A percentile compares a stretch with the other conserved stretches of the same genome.
Evolutionary conservation across 1,284 basidiomycete genomes (phyloP).

Genomic region (Heterobasidion occidentale): DNA sequence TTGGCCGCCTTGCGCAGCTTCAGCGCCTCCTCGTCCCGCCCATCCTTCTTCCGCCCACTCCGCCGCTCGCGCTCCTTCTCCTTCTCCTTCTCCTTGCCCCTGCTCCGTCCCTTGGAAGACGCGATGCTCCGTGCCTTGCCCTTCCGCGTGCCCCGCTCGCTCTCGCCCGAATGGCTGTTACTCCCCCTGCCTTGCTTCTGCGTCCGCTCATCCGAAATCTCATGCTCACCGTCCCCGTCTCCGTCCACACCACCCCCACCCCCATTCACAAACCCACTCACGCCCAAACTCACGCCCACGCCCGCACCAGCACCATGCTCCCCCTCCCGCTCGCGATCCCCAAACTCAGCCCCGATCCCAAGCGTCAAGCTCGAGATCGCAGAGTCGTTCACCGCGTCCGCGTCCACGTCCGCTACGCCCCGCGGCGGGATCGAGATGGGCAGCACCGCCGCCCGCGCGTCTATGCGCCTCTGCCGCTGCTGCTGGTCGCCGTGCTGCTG

Average conservation of each 20-base stretch:
- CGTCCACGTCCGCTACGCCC: constrained; percentile 6
- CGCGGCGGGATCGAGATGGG: constrained; percentile 34
- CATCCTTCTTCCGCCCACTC: constrained; percentile 15
- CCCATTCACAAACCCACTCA: constrained; percentile 4
- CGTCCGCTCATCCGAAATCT: constrained; percentile 8
- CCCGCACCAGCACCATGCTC: constrained; percentile 16
- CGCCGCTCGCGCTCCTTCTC: constrained; percentile 12
- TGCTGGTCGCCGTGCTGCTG: background rate
- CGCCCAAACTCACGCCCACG: background rate
- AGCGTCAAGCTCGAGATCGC: constrained; percentile 70
- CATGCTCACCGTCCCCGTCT: constrained; percentile 24
- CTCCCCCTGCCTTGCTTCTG: constrained; percentile 14
- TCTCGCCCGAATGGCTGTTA: constrained; percentile 13
- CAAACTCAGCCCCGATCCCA: constrained; percentile 28
- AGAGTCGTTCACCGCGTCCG: constrained; percentile 51
- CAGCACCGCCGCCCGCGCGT: constrained; percentile 38
- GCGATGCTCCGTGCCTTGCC: constrained; percentile 20
- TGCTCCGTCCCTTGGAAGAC: constrained; percentile 8
- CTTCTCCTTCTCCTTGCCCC: constrained; percentile 17
- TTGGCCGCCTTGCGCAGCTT: constrained; percentile 45
- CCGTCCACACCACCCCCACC: constrained; percentile 14
- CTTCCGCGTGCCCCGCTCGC: constrained; percentile 19
- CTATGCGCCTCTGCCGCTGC: constrained; percentile 23
- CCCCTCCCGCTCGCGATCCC: constrained; percentile 30
- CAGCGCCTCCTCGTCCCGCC: constrained; percentile 24